A percentile compares a stretch with the other conserved stretches of the same genome.
Conservation (phyloP, 2,329 filamentous ascomycete genomes). For the Xylariaceae sp. region DNA sequence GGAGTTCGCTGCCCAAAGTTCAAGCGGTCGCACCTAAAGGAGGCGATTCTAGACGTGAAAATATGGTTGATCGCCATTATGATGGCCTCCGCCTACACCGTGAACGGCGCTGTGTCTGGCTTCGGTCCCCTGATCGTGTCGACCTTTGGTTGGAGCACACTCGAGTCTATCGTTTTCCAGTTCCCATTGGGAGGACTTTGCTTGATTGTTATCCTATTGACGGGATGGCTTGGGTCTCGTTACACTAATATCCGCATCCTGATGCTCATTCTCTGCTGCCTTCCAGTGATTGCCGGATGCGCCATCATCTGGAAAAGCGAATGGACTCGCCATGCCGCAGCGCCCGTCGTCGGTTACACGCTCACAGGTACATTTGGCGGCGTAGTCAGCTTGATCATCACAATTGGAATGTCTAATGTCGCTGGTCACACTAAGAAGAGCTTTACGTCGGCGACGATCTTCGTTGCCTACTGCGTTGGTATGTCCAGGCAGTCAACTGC, state of each 20-base stretch:
- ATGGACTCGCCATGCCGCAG: constrained; percentile 66
- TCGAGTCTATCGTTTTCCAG: constrained; percentile 71
- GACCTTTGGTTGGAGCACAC: constrained; percentile 67
- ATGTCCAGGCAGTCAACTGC: constrained; percentile 1
- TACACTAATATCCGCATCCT: constrained; percentile 66
- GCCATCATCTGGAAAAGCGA: constrained; percentile 72
- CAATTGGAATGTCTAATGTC: constrained; percentile 65
- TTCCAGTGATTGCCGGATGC: constrained; percentile 76
- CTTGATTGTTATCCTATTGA: constrained; percentile 65
- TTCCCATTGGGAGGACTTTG: constrained; percentile 74
- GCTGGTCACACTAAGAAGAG: constrained; percentile 79
- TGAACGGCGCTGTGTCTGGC: constrained; percentile 71
- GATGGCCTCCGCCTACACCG: constrained; percentile 71
- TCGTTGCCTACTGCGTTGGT: constrained; percentile 72
- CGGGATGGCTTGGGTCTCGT: constrained; percentile 64
- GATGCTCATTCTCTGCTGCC: constrained; percentile 66
- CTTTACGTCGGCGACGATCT: constrained; percentile 73
- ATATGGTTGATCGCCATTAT: constrained; percentile 66
- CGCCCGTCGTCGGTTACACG: constrained; percentile 71
- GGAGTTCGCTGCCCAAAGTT: constrained; percentile 64
- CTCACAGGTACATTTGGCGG: constrained; percentile 74
- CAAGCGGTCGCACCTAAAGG: constrained; percentile 60
- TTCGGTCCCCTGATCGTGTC: constrained; percentile 74
- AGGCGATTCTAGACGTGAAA: constrained; percentile 62
- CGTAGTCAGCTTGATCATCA: constrained; percentile 63